Conservation (phyloP, 1,284 basidiomycete species). For the Sanghuangporus baumii region DNA sequence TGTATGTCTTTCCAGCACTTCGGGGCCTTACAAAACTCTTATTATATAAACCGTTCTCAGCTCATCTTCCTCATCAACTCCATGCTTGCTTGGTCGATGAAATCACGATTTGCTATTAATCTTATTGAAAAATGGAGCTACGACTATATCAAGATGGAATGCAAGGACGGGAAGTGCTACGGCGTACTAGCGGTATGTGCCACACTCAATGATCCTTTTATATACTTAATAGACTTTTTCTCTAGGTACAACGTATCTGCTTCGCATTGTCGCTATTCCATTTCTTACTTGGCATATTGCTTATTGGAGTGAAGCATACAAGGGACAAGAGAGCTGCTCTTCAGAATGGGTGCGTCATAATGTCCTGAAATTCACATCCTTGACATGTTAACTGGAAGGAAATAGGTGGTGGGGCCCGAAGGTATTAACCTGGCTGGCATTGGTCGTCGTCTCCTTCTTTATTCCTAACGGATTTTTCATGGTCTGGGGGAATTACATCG, state of each 20-base stretch:
- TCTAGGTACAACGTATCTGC: conserved; percentile 91
- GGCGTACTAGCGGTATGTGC: conserved; percentile 87
- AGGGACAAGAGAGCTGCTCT: conserved; percentile 88
- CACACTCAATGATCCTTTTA: neutral
- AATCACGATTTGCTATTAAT: conserved; percentile 83
- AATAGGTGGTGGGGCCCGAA: conserved; percentile 98
- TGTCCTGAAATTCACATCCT: conserved; percentile 1
- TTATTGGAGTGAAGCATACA: conserved; percentile 88
- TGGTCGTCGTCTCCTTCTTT: conserved; percentile 82
- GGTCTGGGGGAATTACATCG: conserved; percentile 92
- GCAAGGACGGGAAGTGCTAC: conserved; percentile 89
- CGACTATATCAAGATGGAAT: conserved; percentile 98
- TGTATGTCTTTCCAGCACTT: conserved; percentile 39
- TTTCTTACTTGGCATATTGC: conserved; percentile 68
- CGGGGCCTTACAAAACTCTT: neutral
- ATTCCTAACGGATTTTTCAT: conserved; percentile 94
- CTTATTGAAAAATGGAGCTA: conserved; percentile 91
- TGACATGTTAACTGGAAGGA: neutral
- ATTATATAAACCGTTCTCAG: conserved; percentile 33
- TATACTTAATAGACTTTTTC: neutral
- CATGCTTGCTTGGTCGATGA: conserved; percentile 96
- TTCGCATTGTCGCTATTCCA: conserved; percentile 94
- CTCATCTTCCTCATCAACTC: conserved; percentile 95
- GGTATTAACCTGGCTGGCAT: conserved; percentile 77
- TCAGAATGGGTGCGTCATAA: conserved; percentile 80